These are phyloP conservation scores for Linderniella brevidens DNA, from an alignment of 257 asterid species.

Conservation along the genomic window DNA sequence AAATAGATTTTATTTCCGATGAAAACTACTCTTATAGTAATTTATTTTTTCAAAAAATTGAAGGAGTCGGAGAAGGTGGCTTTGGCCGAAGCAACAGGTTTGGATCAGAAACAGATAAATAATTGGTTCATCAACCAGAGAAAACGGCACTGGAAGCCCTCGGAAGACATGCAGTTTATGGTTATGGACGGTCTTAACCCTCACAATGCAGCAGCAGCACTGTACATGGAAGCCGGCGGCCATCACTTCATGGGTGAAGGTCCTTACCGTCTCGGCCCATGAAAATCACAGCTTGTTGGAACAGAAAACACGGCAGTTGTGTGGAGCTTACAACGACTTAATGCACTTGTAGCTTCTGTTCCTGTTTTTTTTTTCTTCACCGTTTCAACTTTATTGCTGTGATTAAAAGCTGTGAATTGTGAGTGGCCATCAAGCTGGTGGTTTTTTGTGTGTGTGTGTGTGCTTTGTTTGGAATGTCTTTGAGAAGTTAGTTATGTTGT, in stretches of 20 bases:
- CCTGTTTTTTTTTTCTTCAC: too few relatives aligned
- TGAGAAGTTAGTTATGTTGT: too few relatives aligned
- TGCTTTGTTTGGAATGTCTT: too few relatives aligned
- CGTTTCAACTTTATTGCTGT: too few relatives aligned
- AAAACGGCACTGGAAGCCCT: slow-evolving; percentile 49
- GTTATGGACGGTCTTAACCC: slow-evolving; percentile 23
- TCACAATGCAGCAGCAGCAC: slow-evolving; percentile 3
- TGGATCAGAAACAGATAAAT: slow-evolving; percentile 47
- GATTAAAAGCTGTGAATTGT: too few relatives aligned
- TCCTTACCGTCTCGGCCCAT: slow-evolving; percentile 6
- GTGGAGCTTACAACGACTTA: too few relatives aligned
- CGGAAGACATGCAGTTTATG: slow-evolving; percentile 35
- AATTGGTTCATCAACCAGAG: slow-evolving; percentile 53
- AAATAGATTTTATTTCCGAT: not conserved
- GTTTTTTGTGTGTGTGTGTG: too few relatives aligned
- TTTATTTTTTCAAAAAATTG: not conserved
- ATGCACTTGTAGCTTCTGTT: too few relatives aligned
- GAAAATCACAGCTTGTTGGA: not conserved
- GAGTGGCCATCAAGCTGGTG: too few relatives aligned
- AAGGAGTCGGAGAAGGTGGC: slow-evolving; percentile 43
- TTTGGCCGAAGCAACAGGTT: slow-evolving; percentile 24
- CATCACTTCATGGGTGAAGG: slow-evolving; percentile 4
- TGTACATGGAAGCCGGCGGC: slow-evolving; percentile 4
- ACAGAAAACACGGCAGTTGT: too few relatives aligned
- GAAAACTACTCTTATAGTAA: not conserved